Base-by-base conservation (phyloP, 306 rosid species). In the Cucumis melo region DNA sequence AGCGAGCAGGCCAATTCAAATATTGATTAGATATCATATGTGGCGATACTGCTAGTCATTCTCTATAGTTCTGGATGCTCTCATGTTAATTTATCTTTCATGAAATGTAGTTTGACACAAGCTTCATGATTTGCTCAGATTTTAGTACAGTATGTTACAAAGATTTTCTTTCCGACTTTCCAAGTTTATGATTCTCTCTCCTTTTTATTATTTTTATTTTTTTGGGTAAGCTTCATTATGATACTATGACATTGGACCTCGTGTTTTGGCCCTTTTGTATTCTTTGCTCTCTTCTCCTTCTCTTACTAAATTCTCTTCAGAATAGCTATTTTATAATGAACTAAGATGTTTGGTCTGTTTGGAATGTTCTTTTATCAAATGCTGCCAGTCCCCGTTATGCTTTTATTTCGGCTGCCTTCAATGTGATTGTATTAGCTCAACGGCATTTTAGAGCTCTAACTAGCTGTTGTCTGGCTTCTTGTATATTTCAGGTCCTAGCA, bases 401-500 rank as follows among this genome's bases (percentile, higher is more conserved):
- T 11, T 20, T 70, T 57, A 23, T 71, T 71, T 48, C 27, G 44
- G 20, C 36, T 71, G 59, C 42, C 24, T 71, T 24, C 55, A 14
- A 15, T 50, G 20, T 73, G 61, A 48, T 29, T 73, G 60, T 51
- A 16, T 39, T 50, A 50, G 60, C n/a, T 48, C 60, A 72, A 27
- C 10, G 44, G 8, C 76, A 27, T 54, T 50, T 19, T 50, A 72
- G 44, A 72, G 9, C 16, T 72, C 59, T 72, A 24, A 72, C 16
- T 72, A 46, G 41, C 24, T 72, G 42, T 54, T 19, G 71, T 10
- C 46, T 81, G 48, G 58, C 78, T 70, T 73, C 82, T 85, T 82
- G 39, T 76, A 80, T 79, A 58, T 84, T 83, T 61, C 83, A 95
- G 99, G 98, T 81, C 98, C 99, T 32, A 78, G 86, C 81, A 89